phyloP scores from a whole-genome alignment of 1,284 basidiomycete genomes.

The Sutorius eximius region DNA sequence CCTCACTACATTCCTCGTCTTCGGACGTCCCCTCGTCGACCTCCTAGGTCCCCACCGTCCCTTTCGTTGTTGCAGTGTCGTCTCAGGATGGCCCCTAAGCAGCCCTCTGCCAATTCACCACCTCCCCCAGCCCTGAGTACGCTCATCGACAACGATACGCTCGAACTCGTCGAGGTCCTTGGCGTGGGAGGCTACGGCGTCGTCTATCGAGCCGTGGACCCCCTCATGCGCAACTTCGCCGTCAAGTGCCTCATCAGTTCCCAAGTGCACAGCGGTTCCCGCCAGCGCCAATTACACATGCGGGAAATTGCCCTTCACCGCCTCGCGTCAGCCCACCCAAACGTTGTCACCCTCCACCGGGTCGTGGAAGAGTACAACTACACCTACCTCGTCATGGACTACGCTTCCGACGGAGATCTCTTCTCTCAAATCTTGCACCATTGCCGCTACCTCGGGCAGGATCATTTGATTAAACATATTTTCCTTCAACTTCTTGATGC shows the following conservation, averaged over 20 bases:
- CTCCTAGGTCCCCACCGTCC: conserved; percentile 24
- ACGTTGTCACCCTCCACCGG: conserved; percentile 87
- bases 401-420: conserved; percentile 86
- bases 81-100: conserved; percentile 43
- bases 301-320: conserved; percentile 85
- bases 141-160: conserved; percentile 76
- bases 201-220: conserved; percentile 85
- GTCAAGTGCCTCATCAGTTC: conserved; percentile 86
- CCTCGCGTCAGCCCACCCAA: conserved; percentile 82
- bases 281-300: conserved; percentile 74
- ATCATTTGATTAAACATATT: conserved; percentile 80
- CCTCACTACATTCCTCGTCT: conserved; percentile 22
- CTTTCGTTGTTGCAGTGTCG: conserved; percentile 17
- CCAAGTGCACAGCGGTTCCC: conserved; percentile 49
- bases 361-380: conserved; percentile 75
- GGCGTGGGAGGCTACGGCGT: conserved; percentile 96
- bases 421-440: conserved; percentile 83
- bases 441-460: conserved; percentile 74
- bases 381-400: conserved; percentile 75
- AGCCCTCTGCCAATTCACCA: conserved; percentile 47
- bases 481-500: conserved; percentile 94
- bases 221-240: conserved; percentile 67
- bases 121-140: conserved; percentile 71
- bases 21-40: conserved; percentile 27
- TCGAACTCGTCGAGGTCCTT: conserved; percentile 88